Base-by-base conservation (phyloP, 2,329 filamentous ascomycete genomes). In the Calonectria leucothoes region DNA sequence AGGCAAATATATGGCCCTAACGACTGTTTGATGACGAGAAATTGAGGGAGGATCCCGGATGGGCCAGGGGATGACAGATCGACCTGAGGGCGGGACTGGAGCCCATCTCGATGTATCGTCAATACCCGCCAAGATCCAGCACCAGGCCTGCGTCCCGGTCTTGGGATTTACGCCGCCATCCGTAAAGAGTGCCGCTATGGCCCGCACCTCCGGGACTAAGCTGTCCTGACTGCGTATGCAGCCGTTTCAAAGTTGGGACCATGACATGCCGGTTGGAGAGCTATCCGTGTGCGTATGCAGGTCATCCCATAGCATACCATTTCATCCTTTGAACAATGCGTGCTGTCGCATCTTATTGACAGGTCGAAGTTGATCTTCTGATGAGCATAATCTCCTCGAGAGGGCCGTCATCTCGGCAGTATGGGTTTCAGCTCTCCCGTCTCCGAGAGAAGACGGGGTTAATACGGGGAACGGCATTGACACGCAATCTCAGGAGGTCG, bases 241-340 rank as follows among this genome's bases (percentile, higher is more conserved):
- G 71, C 72, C 71, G 55, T 68, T 74, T 75, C 63, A 68, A 70
- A 78, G 73, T 72, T 69, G 74, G 75, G 74, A 64, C 39, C 72
- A 59, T 77, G 39, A 64, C 52, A 61, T 73, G 67, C 67, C 52
- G 57, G 73, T 39, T 74, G 66, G 66, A 66, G 70, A 33, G 70
- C 65, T 68, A 74, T 72, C 65, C 66, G 69, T 74, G 71, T 78
- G 76, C 74, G 73, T 68, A 77, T 77, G 75, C 76, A 80, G 77
- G 74, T 74, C 74, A 77, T 76, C 74, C 45, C 52, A 74, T 63
- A 66, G 65, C 57, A 55, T 67, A 63, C 61, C 57, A 55, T 67
- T 66, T 57, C 51, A 70, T 73, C 66, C 59, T 74, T 59, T 48
- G 66, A 57, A 75, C 67, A 77, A 77, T 78, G 74, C 74, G 70